Percentiles rank a stretch among this genome's conserved stretches.
Evolutionary conservation across 148 eudicot genomes (phyloP).

Genomic region (Amaranthus palmeri): DNA sequence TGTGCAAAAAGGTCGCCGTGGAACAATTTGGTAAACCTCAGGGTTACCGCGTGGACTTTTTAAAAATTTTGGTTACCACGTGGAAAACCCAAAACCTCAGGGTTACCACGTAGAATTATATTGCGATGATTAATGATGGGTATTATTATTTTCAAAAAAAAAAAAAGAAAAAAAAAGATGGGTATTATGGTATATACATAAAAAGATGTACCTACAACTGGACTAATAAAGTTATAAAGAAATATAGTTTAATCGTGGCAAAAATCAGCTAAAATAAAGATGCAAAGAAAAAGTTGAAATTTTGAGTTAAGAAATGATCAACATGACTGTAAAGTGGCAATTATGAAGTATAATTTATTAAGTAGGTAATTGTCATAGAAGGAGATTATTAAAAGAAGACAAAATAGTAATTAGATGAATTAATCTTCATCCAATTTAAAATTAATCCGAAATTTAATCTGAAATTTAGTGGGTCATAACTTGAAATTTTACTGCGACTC

Average conservation of each 20-base stretch:
- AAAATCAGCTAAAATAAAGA: conserved; percentile 13
- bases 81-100: rapidly evolving
- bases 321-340: not conserved
- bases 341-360: not conserved
- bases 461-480: too few species aligned
- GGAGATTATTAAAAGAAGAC: too few species aligned
- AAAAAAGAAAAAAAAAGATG: too few species aligned
- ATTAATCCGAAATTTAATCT: too few species aligned
- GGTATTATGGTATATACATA: not conserved
- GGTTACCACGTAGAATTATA: rapidly evolving
- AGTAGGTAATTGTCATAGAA: conserved; percentile 12
- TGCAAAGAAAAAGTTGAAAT: not conserved
- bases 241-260: not conserved
- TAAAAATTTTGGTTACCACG: too few species aligned
- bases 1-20: too few species aligned
- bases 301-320: not conserved
- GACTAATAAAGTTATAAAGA: not conserved
- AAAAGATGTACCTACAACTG: conserved; percentile 6
- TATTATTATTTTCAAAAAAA: too few species aligned
- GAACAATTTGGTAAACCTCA: too few species aligned
- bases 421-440: too few species aligned
- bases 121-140: not conserved
- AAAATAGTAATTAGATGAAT: too few species aligned
- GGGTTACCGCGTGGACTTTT: too few species aligned
- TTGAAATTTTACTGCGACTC: too few species aligned